phyloP scores from a whole-genome alignment of 164 flowering plant genomes.

The Malania oleifera region DNA sequence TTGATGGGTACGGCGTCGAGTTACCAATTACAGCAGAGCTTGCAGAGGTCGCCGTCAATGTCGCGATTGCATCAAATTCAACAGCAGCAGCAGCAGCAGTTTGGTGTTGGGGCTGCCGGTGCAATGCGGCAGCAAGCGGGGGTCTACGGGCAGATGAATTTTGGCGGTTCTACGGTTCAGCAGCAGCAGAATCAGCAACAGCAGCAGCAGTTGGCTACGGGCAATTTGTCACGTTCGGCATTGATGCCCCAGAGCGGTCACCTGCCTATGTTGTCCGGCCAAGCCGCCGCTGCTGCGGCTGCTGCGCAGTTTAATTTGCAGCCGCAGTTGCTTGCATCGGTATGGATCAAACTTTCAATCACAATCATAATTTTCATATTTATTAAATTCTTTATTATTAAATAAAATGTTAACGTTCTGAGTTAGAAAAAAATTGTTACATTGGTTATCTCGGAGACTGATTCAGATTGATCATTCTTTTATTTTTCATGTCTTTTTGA shows the following conservation, averaged over 20 bases:
- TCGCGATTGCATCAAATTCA: background rate
- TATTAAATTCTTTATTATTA: too few relatives aligned
- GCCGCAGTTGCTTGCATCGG: background rate
- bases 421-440: too few relatives aligned
- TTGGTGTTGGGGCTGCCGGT: background rate
- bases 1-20: background rate
- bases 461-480: too few relatives aligned
- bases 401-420: too few relatives aligned
- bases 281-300: background rate
- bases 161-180: background rate
- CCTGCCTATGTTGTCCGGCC: background rate
- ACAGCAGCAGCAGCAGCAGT: background rate
- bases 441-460: too few relatives aligned
- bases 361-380: too few relatives aligned
- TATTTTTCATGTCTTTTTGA: too few relatives aligned
- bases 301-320: background rate
- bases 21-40: background rate
- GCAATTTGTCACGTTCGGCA: background rate
- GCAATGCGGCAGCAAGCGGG: slow-evolving; percentile 1
- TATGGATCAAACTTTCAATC: background rate
- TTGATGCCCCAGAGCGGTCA: background rate
- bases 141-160: slow-evolving; percentile 1
- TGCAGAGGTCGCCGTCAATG: background rate
- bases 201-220: background rate
- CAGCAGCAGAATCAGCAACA: background rate